These are phyloP conservation scores for Diaporthe helianthi DNA, from an alignment of 2,329 filamentous ascomycete species.

Conservation along the genomic window DNA sequence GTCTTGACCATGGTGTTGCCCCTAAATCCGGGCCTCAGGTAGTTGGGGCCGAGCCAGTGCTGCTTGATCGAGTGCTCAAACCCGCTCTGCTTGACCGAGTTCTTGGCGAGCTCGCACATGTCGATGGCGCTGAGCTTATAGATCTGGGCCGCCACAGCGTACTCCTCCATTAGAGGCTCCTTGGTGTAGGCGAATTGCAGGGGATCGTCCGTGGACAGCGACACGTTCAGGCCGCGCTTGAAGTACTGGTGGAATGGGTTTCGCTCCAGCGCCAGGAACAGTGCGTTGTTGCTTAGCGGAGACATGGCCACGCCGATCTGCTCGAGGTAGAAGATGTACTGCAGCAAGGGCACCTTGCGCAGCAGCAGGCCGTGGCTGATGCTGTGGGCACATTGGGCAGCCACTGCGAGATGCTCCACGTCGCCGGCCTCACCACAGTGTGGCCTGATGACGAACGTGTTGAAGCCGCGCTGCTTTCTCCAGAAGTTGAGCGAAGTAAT, in stretches of 20 bases:
- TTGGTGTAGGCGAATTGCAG: constrained; percentile 99
- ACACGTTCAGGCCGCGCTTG: constrained; percentile 92
- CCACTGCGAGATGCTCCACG: constrained; percentile 92
- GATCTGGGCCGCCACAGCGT: constrained; percentile 96
- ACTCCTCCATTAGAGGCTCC: constrained; percentile 96
- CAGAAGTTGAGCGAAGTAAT: constrained; percentile 91
- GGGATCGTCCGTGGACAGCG: constrained; percentile 94
- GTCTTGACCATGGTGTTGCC: constrained; percentile 96
- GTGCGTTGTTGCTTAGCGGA: constrained; percentile 95
- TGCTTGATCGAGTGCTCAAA: constrained; percentile 91
- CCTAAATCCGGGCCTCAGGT: constrained; percentile 76
- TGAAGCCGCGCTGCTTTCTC: constrained; percentile 91
- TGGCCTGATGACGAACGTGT: constrained; percentile 89
- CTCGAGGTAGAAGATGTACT: constrained; percentile 97
- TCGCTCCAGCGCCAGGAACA: constrained; percentile 95
- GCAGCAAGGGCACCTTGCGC: constrained; percentile 90
- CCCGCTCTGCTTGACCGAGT: constrained; percentile 92
- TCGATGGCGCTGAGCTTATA: constrained; percentile 97
- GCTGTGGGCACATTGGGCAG: constrained; percentile 90
- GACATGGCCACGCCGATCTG: constrained; percentile 99
- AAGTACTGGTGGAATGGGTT: constrained; percentile 98
- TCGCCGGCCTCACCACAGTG: constrained; percentile 98
- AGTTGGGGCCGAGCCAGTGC: constrained; percentile 86
- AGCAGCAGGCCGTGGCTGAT: constrained; percentile 94
- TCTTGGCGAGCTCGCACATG: constrained; percentile 98